Base-by-base conservation (phyloP, 768 basidiomycete species). In the Termitomyces titanicus region DNA sequence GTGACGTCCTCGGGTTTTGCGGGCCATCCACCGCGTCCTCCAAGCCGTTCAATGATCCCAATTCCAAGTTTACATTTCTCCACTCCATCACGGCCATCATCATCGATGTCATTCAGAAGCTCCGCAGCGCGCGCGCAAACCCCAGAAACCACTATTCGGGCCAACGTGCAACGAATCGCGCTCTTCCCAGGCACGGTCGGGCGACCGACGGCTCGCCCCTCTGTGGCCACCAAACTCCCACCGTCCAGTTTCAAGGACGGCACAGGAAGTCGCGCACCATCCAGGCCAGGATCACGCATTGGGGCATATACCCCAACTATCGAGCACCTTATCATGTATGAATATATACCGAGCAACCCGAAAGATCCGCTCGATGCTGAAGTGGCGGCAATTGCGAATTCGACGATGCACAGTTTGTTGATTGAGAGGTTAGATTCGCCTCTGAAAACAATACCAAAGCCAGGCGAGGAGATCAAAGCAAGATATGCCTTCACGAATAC, bases 311-410 rank as follows among this genome's bases (percentile, higher is more conserved):
- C 88, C 5, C 87, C 87, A 0, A 72, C 72, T 11, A 67, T 77
- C 61, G 83, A 86, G 49, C 71, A 75, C 48, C 68, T 74, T 15
- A 81, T 84, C 0, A 59, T 80, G 54, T 80, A 86, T 57, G 71
- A 82, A 61, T 94, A 94, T 68, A 70, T 80, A 24, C 84, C 86
- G 2, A 74, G 74, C 3, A 91, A 86, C 67, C 61, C 73, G 46
- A 81, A 81, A 54, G 94, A 96, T 67, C 93, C 92, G 1, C 81
- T 96, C 27, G 93, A 96, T 67, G 68, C 74, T 4, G 89, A 94
- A 68, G 84, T 96, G 24, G 90, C 89, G 5, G 68, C 72, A 38
- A 68, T 94, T 31, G 88, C 84, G 53, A 94, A 94, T 68, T 79
- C 83, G 9, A 82, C 90, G 46, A 74, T 85, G 11, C 93, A 95